Evolutionary conservation across 2,329 filamentous ascomycete genomes (phyloP).

Genomic region (Talaromyces piceae): DNA sequence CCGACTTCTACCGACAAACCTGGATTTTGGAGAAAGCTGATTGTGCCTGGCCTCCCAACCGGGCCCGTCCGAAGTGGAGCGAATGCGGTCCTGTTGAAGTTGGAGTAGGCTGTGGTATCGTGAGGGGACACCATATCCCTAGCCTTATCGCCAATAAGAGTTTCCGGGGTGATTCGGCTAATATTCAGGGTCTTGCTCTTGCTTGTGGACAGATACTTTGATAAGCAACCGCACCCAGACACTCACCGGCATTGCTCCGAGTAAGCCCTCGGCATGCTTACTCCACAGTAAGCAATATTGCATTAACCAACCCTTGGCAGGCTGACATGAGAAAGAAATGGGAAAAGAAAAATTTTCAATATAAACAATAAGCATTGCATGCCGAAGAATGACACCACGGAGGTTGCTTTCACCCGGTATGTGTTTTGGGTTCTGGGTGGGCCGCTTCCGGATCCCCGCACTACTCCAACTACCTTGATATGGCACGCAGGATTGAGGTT

Average conservation of each 20-base stretch:
- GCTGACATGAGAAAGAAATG: not conserved
- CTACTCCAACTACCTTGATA: not conserved
- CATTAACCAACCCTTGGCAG: not conserved
- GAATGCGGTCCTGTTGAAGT: not conserved
- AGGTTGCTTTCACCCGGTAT: not conserved
- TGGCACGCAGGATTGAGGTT: no score
- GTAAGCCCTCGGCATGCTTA: not conserved
- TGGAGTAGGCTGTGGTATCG: not conserved
- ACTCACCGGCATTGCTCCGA: not conserved
- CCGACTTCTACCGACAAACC: not conserved
- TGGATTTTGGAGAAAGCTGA: no score
- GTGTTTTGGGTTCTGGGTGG: not conserved
- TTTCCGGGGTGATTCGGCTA: no score
- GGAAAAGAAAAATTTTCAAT: not conserved
- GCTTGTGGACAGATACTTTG: no score
- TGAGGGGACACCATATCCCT: not conserved
- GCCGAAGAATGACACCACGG: not conserved
- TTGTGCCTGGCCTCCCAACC: not conserved
- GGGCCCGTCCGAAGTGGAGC: not conserved
- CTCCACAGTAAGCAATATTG: not conserved
- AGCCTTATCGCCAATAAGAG: not conserved
- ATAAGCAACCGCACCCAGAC: not conserved
- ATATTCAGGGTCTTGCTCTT: no score
- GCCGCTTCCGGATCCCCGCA: not conserved
- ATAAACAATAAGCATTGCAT: not conserved